Base-by-base conservation (phyloP, 1,284 basidiomycete genomes). In the Marasmius sp. region DNA sequence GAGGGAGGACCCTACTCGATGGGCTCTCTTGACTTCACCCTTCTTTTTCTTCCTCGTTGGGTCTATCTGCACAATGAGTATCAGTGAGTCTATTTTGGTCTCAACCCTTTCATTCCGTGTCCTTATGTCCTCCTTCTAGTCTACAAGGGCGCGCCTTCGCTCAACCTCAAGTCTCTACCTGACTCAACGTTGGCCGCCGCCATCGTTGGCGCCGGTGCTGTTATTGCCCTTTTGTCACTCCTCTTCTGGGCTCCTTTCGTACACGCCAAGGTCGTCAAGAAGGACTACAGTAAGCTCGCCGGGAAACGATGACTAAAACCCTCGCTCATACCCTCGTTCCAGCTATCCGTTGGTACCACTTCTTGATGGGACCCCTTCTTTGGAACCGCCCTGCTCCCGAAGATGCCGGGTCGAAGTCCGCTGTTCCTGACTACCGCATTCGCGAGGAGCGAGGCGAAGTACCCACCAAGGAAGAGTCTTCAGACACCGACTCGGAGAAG, bases 211-310 rank as follows among this genome's bases (percentile, higher is more conserved):
- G 65, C 69, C 34, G 61, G 67, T 18, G 52, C 67, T 11, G 71
- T 71, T 36, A 60, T 72, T 14, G 61, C 65, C 3, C 59, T 62
- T 2, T 64, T 72, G 18, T 69, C 71, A 4, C 39, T 66, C 37
- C 27, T 69, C 14, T 72, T 72, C 67, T 72, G 70, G 71, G 61
- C 71, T 11, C 71, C 71, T 16, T 73, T 68, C 49, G 69, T 71
- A 18, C 67, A 72, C 57, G 62, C 61, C 60, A 71, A 66, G 61
- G 69, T 71, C 38, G 61, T 73, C 12, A 66, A 68, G 57, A 68
- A 70, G 43, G 70, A 73, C 45, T 71, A 71, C 64, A 72, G 70
- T 72, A 58, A 47, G 70, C 65, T 22, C 34, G 16, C 6, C 16
- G 61, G 2, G 3, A n/a, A 20, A n/a, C 22, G 6, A 39, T 34